Evolutionary conservation across 1,284 basidiomycete species (phyloP), one percentile per base, ranked within the genome.

Genomic region (Sphaerobolus stellatus): DNA sequence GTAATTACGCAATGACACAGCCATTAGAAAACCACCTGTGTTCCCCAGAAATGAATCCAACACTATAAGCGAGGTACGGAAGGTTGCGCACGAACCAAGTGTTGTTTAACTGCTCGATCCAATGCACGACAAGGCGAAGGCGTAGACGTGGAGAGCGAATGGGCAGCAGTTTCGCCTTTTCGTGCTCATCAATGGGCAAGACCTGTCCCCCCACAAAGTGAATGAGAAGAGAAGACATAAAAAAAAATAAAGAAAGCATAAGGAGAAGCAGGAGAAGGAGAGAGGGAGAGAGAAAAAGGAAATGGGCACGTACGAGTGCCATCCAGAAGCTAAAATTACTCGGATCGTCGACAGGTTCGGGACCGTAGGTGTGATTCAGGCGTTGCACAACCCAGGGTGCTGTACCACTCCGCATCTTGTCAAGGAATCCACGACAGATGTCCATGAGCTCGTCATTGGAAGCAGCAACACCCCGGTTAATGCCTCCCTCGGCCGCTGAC

Each of bases 161-260:
- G 2, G 94, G 92, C n/a, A 98, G 75, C n/a, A 98, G 76, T 62
- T 92, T 90, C 18, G 92, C 90, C 71, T 96, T 96, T 74, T 97
- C 93, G 64, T 88, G 82, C 62, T 97, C 93, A 67, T 96, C 92
- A 64, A 98, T 94, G n/a, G 94, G 95, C 58, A 98, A 84, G 20
- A 96, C 77, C 75, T 85, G 28, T n/a, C n/a, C n/a, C n/a, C n/a
- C n/a, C n/a, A n/a, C n/a, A n/a, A n/a, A n/a, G n/a, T n/a, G n/a
- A n/a, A n/a, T n/a, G n/a, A n/a, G n/a, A n/a, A n/a, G n/a, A n/a
- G n/a, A n/a, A 24, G 11, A 20, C 20, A 14, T 11, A 18, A 56
- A 20, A 16, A 45, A 25, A 41, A 13, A 55, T 40, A 50, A 27
- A 18, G 33, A 20, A 29, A 29, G 28, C 38, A 54, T 33, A 5